Percentiles rank a stretch among this genome's conserved stretches.
Conservation (phyloP, 257 asterid genomes). For the Lantana camara region DNA sequence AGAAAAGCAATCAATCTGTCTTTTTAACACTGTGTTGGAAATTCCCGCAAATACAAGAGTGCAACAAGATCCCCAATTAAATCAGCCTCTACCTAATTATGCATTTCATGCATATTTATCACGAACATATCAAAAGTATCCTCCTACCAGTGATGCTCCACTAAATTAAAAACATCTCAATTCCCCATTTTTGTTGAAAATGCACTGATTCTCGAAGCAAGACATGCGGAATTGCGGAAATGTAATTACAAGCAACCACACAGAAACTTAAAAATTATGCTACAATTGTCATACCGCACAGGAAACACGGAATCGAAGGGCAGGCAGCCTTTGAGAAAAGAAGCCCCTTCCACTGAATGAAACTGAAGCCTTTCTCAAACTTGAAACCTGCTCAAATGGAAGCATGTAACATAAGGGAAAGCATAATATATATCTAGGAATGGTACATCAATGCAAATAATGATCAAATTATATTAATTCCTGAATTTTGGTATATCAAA, state of each 20-base stretch:
- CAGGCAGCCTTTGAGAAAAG: slow-evolving; percentile 44
- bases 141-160: background rate
- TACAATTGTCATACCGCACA: slow-evolving; percentile 52
- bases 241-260: background rate
- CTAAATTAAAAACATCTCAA: background rate
- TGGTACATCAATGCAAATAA: no score
- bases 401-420: slow-evolving; percentile 6
- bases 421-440: background rate
- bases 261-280: background rate
- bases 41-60: no score
- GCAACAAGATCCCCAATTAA: no score
- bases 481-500: background rate
- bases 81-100: no score
- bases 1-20: no score
- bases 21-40: no score
- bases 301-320: slow-evolving; percentile 58
- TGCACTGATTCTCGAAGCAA: background rate
- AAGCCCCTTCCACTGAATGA: slow-evolving; percentile 49
- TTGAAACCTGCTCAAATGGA: slow-evolving; percentile 37
- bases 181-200: background rate
- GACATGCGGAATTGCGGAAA: background rate
- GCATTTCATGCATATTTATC: background rate
- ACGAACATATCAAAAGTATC: background rate
- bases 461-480: no score
- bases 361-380: slow-evolving; percentile 41